Evolutionary conservation across 768 basidiomycete genomes (phyloP), one percentile per base, ranked within the genome.

Genomic region (Phanerodontia chrysosporium): DNA sequence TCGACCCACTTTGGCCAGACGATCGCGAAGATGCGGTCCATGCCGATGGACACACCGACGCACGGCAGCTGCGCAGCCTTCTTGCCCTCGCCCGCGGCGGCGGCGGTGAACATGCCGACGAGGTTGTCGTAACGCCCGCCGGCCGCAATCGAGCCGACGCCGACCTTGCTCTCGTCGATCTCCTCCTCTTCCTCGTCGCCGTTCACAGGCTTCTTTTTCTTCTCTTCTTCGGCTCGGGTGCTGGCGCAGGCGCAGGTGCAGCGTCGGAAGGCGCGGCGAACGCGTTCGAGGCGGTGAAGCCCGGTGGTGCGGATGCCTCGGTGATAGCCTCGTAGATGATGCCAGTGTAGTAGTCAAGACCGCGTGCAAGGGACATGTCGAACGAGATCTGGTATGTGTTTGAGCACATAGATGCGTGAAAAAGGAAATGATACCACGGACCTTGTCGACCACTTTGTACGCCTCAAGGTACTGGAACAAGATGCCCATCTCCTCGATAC

Each of bases 131-230:
- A 99, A 32, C 97, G 82, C 9, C 97, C 97, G 12, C 97, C 97
- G 1, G 92, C 97, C n/a, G 95, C 97, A 71, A 99, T 96, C 14
- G 95, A 97, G n/a, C 97, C 97, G 2, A 98, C 94, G 21, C 97
- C 97, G 39, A 98, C 86, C 64, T 87, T 83, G 1, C 91, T 89
- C 70, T 98, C 96, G 72, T 98, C 96, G 36, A 94, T 75, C 65
- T 95, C 96, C 55, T 92, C 87, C 32, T 92, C 87, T 18, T 85
- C 87, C 16, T 77, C 81, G 22, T 74, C 78, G 21, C 75, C 57
- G 55, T 78, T 78, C 29, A 76, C 60, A 65, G 83, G 83, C 63
- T 75, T 76, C 8, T 73, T 28, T 61, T 74, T 74, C 62, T 71
- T 70, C 67, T 83, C 18, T 75, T 60, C 18, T 74, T 65, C 7